These are phyloP conservation scores for Trichoderma gracile DNA, from an alignment of 2,329 filamentous ascomycete genomes.

Conservation along the genomic window DNA sequence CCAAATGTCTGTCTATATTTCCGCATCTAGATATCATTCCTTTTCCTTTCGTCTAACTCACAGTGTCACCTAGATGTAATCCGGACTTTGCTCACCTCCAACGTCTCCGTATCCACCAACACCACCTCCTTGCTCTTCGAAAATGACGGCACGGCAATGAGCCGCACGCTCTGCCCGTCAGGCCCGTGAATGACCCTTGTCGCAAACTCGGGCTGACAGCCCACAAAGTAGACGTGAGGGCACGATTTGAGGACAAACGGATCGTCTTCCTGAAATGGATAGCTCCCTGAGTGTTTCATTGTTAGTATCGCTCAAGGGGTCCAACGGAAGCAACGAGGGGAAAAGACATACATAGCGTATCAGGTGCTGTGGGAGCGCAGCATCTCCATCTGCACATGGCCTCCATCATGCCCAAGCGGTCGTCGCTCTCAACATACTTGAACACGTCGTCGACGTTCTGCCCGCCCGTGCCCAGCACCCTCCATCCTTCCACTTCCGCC, in stretches of 20 bases:
- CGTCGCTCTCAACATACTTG: slow-evolving; percentile 80
- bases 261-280: slow-evolving; percentile 92
- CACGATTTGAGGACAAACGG: slow-evolving; percentile 83
- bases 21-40: not conserved
- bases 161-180: slow-evolving; percentile 68
- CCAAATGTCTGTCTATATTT: not conserved
- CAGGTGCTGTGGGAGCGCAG: slow-evolving; percentile 88
- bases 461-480: slow-evolving; percentile 80
- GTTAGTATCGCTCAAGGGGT: slow-evolving; percentile 26
- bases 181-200: slow-evolving; percentile 68
- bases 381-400: slow-evolving; percentile 90
- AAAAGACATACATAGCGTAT: slow-evolving; percentile 78
- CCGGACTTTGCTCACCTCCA: slow-evolving; percentile 73
- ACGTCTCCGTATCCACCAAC: slow-evolving; percentile 79
- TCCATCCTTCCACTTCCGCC: slow-evolving; percentile 86
- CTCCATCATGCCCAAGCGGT: slow-evolving; percentile 87
- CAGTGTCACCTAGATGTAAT: slow-evolving; percentile 37
- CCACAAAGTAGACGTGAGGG: slow-evolving; percentile 89
- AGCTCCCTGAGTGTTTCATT: slow-evolving; percentile 65
- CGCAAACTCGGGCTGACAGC: slow-evolving; percentile 78
- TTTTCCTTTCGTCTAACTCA: not conserved
- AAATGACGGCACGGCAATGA: slow-evolving; percentile 85
- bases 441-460: slow-evolving; percentile 94
- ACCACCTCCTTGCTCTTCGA: slow-evolving; percentile 75
- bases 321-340: not conserved